A percentile compares a stretch with the other conserved stretches of the same genome.
Conservation (phyloP, 73 alveolate genomes). For the Paramecium bursaria region DNA sequence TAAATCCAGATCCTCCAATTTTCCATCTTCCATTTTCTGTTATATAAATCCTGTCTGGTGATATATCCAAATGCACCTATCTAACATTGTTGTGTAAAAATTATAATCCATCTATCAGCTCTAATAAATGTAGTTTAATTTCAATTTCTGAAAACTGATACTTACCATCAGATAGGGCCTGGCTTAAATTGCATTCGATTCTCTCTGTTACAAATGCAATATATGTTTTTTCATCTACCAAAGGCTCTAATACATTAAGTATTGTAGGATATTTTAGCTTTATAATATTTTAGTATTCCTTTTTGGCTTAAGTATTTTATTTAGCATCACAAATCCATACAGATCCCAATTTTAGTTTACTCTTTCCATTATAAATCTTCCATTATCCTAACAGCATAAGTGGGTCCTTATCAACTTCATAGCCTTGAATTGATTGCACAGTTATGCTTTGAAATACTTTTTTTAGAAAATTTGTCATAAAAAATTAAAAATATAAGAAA, state of each 20-base stretch:
- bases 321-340: constrained; percentile 53
- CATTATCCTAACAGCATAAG: neutral
- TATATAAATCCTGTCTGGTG: constrained; percentile 32
- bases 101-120: constrained; percentile 54
- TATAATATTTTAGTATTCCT: constrained; percentile 22
- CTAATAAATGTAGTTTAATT: constrained; percentile 41
- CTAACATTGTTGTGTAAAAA: constrained; percentile 37
- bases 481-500: constrained; percentile 7
- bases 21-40: constrained; percentile 54
- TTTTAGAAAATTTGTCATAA: constrained; percentile 43
- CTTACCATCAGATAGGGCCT: constrained; percentile 1
- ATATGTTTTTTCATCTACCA: constrained; percentile 37
- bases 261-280: constrained; percentile 52
- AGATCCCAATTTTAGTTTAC: constrained; percentile 39
- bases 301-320: constrained; percentile 23
- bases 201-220: constrained; percentile 60
- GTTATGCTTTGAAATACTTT: constrained; percentile 60
- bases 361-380: constrained; percentile 48
- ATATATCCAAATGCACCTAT: constrained; percentile 29
- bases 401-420: constrained; percentile 54
- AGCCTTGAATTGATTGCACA: constrained; percentile 26
- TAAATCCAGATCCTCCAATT: constrained; percentile 48
- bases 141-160: constrained; percentile 24
- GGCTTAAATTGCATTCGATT: constrained; percentile 16
- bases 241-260: constrained; percentile 30